Evolutionary conservation across 1,284 basidiomycete species (phyloP).

Genomic region (Ustilago curta): DNA sequence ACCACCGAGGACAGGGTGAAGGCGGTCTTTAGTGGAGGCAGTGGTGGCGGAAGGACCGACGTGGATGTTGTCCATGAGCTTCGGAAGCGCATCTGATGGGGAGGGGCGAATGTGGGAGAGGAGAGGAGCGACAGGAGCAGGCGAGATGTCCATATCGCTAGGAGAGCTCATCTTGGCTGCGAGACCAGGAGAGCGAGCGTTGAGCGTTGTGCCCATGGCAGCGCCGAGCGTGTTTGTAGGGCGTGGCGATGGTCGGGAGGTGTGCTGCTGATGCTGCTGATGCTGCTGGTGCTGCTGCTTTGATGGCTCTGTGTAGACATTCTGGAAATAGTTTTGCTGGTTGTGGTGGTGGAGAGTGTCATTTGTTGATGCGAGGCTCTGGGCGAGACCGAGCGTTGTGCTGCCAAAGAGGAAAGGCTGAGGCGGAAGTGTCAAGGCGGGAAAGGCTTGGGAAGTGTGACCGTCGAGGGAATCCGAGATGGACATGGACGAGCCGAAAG

Average conservation of each 20-base stretch:
- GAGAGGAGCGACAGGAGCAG: slow-evolving; percentile 24
- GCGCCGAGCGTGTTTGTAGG: slow-evolving; percentile 40
- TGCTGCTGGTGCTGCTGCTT: slow-evolving; percentile 17
- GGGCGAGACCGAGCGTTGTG: slow-evolving; percentile 29
- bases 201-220: slow-evolving; percentile 59
- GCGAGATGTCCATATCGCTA: slow-evolving; percentile 65
- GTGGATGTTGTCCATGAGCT: slow-evolving; percentile 35
- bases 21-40: slow-evolving; percentile 18
- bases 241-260: slow-evolving; percentile 20
- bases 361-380: slow-evolving; percentile 26
- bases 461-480: slow-evolving; percentile 63
- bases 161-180: slow-evolving; percentile 63
- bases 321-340: slow-evolving; percentile 24
- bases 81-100: slow-evolving; percentile 32
- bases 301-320: slow-evolving; percentile 23
- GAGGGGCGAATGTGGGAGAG: slow-evolving; percentile 20
- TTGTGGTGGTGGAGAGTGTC: slow-evolving; percentile 11
- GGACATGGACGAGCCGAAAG: slow-evolving; percentile 68
- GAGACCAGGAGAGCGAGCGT: slow-evolving; percentile 51
- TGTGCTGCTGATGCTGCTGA: slow-evolving; percentile 4
- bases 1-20: slow-evolving; percentile 33
- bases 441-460: slow-evolving; percentile 20
- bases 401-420: slow-evolving; percentile 26
- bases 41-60: slow-evolving; percentile 15
- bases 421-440: slow-evolving; percentile 10